Evolutionary conservation across 306 rosid genomes (phyloP).

Genomic region (Quercus bicolor): DNA sequence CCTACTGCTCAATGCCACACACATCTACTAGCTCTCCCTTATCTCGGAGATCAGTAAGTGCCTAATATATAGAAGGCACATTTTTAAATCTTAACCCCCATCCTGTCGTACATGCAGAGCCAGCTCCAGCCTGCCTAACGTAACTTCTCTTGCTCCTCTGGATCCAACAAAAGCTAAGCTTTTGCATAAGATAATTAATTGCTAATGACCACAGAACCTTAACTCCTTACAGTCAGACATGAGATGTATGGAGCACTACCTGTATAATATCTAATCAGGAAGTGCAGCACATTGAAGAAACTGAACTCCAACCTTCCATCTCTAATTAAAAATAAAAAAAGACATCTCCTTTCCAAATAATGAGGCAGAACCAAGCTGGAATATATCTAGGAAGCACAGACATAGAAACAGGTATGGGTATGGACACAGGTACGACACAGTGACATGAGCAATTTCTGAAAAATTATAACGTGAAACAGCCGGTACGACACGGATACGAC

Average conservation of each 20-base stretch:
- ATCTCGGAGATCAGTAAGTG: neutral
- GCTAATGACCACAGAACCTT: neutral
- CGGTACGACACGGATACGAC: too few relatives aligned
- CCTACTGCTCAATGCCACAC: neutral
- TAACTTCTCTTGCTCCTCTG: neutral
- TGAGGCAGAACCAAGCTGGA: neutral
- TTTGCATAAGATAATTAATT: neutral
- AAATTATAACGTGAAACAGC: too few relatives aligned
- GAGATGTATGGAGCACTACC: neutral
- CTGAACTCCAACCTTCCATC: neutral
- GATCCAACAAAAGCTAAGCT: neutral
- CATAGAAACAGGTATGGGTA: too few relatives aligned
- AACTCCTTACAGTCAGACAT: neutral
- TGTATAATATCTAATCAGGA: neutral
- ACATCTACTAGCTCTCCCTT: neutral
- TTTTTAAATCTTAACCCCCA: neutral
- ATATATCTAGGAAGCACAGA: neutral
- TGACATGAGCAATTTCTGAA: too few relatives aligned
- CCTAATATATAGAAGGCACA: neutral
- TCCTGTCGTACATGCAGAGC: neutral
- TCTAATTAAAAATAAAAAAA: neutral
- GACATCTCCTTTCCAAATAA: neutral
- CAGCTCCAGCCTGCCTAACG: neutral
- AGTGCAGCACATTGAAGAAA: neutral
- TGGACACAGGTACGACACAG: too few relatives aligned